Percentiles rank a stretch among this genome's conserved stretches.
Conservation (phyloP, 73 alveolate species). For the Stentor roeselii region DNA sequence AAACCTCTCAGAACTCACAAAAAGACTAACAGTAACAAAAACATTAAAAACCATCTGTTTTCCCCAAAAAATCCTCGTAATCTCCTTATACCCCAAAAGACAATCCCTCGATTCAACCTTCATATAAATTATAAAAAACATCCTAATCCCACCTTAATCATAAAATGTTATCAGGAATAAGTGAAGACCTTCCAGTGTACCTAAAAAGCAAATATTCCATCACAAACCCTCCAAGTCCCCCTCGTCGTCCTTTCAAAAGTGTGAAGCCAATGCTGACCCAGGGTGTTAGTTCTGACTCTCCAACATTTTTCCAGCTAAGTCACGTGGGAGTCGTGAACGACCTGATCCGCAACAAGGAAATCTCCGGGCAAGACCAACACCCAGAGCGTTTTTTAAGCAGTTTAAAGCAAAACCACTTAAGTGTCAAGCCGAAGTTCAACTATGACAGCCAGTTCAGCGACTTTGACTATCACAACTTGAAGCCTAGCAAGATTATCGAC, state of each 20-base stretch:
- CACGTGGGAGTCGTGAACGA: neutral
- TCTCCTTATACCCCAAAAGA: no score
- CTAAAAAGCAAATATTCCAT: constrained; percentile 1
- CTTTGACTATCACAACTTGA: constrained; percentile 4
- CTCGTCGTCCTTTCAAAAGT: neutral
- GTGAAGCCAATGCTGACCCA: neutral
- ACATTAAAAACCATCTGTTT: no score
- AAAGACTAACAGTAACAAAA: no score
- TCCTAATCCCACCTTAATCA: no score
- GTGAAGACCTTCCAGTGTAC: constrained; percentile 23
- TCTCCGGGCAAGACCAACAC: neutral
- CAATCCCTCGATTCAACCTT: no score
- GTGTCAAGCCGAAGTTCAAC: neutral
- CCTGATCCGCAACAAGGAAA: neutral
- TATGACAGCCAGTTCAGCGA: neutral
- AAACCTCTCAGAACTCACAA: no score
- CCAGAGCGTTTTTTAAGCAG: neutral
- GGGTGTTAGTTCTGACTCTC: constrained; percentile 18
- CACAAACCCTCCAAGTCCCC: neutral
- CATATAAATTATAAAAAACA: no score
- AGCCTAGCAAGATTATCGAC: constrained; percentile 3
- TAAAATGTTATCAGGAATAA: constrained; percentile 7
- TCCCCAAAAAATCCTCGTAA: no score
- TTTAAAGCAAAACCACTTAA: neutral
- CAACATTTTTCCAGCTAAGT: neutral